Base-by-base conservation (phyloP, 257 asterid genomes). In the Paulownia fortunei region DNA sequence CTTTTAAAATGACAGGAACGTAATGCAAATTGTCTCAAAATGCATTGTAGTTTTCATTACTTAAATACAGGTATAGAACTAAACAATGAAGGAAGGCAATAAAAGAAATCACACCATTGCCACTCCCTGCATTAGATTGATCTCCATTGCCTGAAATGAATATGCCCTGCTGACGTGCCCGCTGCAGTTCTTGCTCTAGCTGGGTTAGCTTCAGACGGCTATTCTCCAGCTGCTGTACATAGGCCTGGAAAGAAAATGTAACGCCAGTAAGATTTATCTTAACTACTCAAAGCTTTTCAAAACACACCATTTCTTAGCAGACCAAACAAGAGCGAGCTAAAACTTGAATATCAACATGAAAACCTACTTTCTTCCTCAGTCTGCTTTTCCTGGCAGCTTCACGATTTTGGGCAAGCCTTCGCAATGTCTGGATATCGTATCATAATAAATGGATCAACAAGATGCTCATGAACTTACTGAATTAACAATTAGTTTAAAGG, bases 331-430 rank as follows among this genome's bases (percentile, higher is more conserved):
- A 30, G 44, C n/a, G 23, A 60, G 67, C 16, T 5, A 30, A 41
- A 62, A 21, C 63, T n/a, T 55, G 16, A 24, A 46, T 65, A 46
- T 6, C 11, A 69, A 72, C 19, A 2, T 6, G 37, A 51, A 70
- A 76, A 80, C 90, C n/a, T 82, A 89, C 96, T 81, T 91, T 91
- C 81, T 91, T 91, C 75, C 92, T 87, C 85, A 91, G 73, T 30
- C 97, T 85, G 76, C 94, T 89, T 84, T 91, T 91, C 69, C 94
- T 86, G 51, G 97, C 97, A 74, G 97, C 97, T 87, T 91, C 94
- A 32, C 97, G 94, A 72, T 91, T 91, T 77, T 89, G 94, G 27
- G 97, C 97, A 70, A 89, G 92, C 75, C 91, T 86, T 42, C 97
- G 87, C 49, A 76, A 71, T 39, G 92, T 79, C 97, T 91, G 90